Base-by-base conservation (phyloP, 176 grass and related monocot genomes). In the Oryza brachyantha region DNA sequence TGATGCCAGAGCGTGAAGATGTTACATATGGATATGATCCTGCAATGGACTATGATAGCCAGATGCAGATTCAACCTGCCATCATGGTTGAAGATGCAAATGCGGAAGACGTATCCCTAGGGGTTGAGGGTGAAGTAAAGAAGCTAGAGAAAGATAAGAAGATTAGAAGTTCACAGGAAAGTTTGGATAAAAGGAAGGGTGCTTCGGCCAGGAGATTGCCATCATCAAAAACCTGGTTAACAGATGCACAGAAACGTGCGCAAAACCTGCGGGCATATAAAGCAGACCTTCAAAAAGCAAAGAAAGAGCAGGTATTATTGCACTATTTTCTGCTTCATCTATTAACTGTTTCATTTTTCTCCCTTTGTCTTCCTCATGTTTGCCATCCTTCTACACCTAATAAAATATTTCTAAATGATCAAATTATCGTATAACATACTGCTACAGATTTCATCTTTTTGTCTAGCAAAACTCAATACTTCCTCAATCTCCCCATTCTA, bases 181-280 rank as follows among this genome's bases (percentile, higher is more conserved):
- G 90, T 79, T 78, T 87, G 77, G 83, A 97, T 85, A 97, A 80
- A 94, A 86, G 59, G 70, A 97, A 87, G 43, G 92, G 95, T 78
- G 78, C 81, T 48, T 77, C 46, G 7, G 55, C 35, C n/a, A 95
- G 75, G 61, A 95, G 81, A 76, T 35, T 86, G 72, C 57, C 87
- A 70, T 83, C 85, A 4, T 91, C 96, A 68, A 95, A 83, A 74
- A 48, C 70, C 46, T 71, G 75, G 78, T 43, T 81, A 66, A 75
- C 85, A 45, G 90, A 99, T 78, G 96, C 96, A 43, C 90, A 99
- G 80, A 99, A 95, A 75, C 90, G 92, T 41, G 96, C 96, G 5
- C 91, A 95, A 68, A 93, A 89, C 55, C 35, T 99, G 62, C 84
- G 92, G 36, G 86, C 85, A 19, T 95, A 90, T 75, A 95, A 99